A percentile compares a stretch with the other conserved stretches of the same genome.
phyloP scores from a whole-genome alignment of 371 early-diverging fungal species.

The Syncephalis fuscata region DNA sequence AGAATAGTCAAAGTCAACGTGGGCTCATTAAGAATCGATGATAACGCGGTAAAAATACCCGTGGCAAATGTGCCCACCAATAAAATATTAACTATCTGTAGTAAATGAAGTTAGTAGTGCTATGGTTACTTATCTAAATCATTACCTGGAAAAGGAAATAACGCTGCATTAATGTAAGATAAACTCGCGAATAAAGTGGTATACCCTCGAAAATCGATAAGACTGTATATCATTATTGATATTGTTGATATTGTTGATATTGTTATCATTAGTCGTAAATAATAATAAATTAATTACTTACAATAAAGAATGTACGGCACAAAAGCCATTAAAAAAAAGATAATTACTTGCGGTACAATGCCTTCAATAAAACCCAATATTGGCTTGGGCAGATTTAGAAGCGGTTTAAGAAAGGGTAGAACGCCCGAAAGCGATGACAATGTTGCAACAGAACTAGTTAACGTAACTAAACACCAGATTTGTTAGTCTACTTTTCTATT shows the following conservation, averaged over 20 bases:
- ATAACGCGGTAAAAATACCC: slow-evolving; percentile 30
- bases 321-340: slow-evolving; percentile 48
- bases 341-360: slow-evolving; percentile 47
- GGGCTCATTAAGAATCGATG: slow-evolving; percentile 13
- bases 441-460: not conserved
- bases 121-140: not conserved
- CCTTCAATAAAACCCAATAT: too few species aligned
- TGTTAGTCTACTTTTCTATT: slow-evolving; percentile 34
- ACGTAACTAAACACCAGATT: slow-evolving; percentile 12
- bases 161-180: slow-evolving; percentile 32
- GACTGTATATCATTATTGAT: too few species aligned
- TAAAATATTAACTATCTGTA: slow-evolving; percentile 59
- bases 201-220: slow-evolving; percentile 50
- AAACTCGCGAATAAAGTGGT: slow-evolving; percentile 36
- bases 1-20: slow-evolving; percentile 22
- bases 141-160: slow-evolving; percentile 57
- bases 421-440: not conserved
- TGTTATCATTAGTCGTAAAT: slow-evolving; percentile 10
- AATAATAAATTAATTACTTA: slow-evolving; percentile 12
- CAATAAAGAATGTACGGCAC: slow-evolving; percentile 51
- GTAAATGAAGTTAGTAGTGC: not conserved
- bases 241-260: too few species aligned
- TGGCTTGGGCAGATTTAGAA: slow-evolving; percentile 47
- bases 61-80: slow-evolving; percentile 50
- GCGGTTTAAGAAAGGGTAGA: slow-evolving; percentile 11